Conservation (phyloP, 176 grass and related monocot species). For the Avena eriantha region DNA sequence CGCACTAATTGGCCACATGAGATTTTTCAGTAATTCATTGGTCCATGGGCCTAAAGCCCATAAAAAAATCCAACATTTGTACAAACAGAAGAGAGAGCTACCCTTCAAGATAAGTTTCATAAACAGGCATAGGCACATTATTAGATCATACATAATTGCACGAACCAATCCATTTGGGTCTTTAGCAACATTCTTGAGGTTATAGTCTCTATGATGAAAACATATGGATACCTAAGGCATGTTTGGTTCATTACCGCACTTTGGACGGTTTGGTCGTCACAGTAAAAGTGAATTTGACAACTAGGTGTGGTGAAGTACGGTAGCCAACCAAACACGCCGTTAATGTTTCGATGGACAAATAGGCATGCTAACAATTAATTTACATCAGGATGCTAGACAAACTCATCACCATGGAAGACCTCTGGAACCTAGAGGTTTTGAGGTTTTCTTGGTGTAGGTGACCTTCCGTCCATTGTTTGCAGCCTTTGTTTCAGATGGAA, state of each 20-base stretch:
- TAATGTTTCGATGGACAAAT: not conserved
- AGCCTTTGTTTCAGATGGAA: constrained; percentile 89
- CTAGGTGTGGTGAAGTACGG: not conserved
- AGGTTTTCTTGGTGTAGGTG: constrained; percentile 78
- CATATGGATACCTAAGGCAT: constrained; percentile 27
- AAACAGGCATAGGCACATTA: not conserved
- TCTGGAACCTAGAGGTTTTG: constrained; percentile 43
- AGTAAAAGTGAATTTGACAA: not conserved
- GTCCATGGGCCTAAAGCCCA: too few species aligned
- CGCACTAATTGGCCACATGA: too few species aligned
- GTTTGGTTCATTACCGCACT: constrained; percentile 13
- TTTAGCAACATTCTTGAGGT: not conserved
- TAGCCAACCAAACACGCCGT: constrained; percentile 12
- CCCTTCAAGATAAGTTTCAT: not conserved
- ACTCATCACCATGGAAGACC: not conserved
- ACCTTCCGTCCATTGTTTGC: constrained; percentile 75
- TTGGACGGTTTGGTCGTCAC: not conserved
- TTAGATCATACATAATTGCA: not conserved
- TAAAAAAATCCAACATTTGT: not conserved
- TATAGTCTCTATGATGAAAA: constrained; percentile 8
- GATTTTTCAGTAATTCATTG: too few species aligned
- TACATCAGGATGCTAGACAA: constrained; percentile 27
- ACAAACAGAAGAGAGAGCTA: not conserved
- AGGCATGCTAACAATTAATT: not conserved
- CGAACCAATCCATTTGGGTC: not conserved